Evolutionary conservation across 2,329 filamentous ascomycete genomes (phyloP), one percentile per base, ranked within the genome.

Genomic region (Fusarium praegraminearum): DNA sequence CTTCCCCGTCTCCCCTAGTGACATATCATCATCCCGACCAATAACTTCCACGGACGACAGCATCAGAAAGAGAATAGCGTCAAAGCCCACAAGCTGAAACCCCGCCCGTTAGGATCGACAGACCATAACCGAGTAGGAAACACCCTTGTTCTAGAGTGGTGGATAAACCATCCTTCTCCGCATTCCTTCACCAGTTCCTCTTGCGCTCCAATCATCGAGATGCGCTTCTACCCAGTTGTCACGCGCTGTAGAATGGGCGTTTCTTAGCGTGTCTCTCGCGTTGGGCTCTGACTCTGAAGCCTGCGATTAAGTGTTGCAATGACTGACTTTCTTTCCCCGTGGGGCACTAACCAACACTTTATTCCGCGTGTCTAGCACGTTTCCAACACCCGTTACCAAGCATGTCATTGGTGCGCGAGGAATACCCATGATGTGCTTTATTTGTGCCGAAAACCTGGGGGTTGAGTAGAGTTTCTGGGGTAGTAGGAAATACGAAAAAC

Each of bases 201-300:
- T 62, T 61, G 58, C 58, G 58, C 58, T 30, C 58, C 58, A 62
- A 62, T 62, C 45, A 62, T 0, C 13, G 40, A 7, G 6, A 33
- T 33, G 58, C 58, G 58, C 58, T 62, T 62, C 58, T 62, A 61
- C 26, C 11, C 9, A 5, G 7, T n/a, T 26, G 58, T 62, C 58
- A 62, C 58, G 55, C 58, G 58, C 30, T 61, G 57, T 41, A 18
- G 24, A 44, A 40, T 26, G 53, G 35, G 22, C 56, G 22, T 12
- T 40, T 24, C 22, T 43, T 60, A 59, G 57, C 55, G 54, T 59
- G 36, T 59, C 28, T 28, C 30, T 24, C 26, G 57, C 44, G 41
- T 30, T 57, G 32, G 44, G 12, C n/a, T 20, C 44, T 22, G n/a
- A 32, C n/a, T 20, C 44, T 22, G n/a, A 32, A 16, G 22, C 12